Conservation (phyloP, 768 basidiomycete genomes). For the Leccinum disarticulatum region DNA sequence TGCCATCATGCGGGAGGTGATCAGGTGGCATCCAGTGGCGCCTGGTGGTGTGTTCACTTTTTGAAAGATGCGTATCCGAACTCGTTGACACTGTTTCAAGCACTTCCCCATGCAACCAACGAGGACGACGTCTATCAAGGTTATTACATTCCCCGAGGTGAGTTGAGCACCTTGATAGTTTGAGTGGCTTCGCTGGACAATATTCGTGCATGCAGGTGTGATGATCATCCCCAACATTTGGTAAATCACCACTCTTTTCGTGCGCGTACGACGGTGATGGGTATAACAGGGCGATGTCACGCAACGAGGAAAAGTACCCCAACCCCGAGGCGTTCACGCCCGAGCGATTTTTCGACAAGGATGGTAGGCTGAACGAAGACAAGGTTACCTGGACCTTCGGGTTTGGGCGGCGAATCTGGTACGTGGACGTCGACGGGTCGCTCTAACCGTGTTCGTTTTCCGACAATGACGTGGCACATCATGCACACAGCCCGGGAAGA, state of each 20-base stretch:
- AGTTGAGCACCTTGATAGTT: neutral
- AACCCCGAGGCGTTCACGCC: neutral
- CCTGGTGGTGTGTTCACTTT: neutral
- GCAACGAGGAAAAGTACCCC: neutral
- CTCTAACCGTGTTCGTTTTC: neutral
- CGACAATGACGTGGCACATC: neutral
- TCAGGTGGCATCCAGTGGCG: neutral
- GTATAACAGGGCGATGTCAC: neutral
- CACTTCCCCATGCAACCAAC: neutral
- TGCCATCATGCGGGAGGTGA: neutral
- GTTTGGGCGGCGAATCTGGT: neutral
- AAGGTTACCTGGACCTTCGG: neutral
- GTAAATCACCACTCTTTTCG: neutral
- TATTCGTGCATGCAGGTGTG: neutral
- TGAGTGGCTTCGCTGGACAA: neutral
- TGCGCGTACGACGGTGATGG: neutral
- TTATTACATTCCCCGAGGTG: neutral
- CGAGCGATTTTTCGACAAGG: neutral
- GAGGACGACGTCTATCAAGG: neutral
- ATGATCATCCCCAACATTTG: neutral
- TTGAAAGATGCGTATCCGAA: neutral
- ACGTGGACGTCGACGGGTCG: neutral
- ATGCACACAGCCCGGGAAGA: neutral
- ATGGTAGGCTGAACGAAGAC: neutral
- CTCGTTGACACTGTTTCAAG: neutral